Percentiles rank a stretch among this genome's conserved stretches.
These are phyloP conservation scores for Paramecium sonneborni DNA, from an alignment of 73 alveolate species.

Conservation along the genomic window DNA sequence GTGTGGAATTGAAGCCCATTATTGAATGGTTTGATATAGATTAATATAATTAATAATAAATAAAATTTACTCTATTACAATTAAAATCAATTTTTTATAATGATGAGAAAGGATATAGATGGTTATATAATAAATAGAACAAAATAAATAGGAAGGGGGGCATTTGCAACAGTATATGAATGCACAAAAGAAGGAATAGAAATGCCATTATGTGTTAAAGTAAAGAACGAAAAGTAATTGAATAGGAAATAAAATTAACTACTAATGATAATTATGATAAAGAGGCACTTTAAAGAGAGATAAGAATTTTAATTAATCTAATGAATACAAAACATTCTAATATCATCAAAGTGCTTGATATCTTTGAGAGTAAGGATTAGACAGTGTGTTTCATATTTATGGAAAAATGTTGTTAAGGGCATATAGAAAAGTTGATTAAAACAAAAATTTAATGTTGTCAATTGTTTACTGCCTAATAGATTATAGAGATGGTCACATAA, in stretches of 20 bases:
- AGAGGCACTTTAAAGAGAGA: neutral
- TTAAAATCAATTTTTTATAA: neutral
- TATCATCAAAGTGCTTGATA: neutral
- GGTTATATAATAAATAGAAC: neutral
- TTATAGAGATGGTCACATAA: neutral
- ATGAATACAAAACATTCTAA: neutral
- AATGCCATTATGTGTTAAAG: neutral
- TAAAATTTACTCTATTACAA: neutral
- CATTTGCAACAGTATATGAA: neutral
- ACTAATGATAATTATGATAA: neutral
- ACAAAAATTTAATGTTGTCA: neutral
- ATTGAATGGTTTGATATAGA: too few relatives aligned
- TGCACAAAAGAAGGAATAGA: neutral
- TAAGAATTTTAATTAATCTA: neutral
- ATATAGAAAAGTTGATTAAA: neutral
- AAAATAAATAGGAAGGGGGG: neutral
- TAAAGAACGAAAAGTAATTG: neutral
- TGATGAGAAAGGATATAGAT: neutral
- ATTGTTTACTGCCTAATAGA: neutral
- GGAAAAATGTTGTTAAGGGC: neutral
- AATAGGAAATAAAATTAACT: neutral
- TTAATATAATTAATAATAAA: too few relatives aligned
- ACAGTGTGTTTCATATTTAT: neutral
- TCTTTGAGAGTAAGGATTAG: neutral
- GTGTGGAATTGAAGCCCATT: too few relatives aligned